Percentiles rank a stretch among this genome's conserved stretches.
Conservation (phyloP, 2,329 filamentous ascomycete genomes). For the Fusarium concolor region DNA sequence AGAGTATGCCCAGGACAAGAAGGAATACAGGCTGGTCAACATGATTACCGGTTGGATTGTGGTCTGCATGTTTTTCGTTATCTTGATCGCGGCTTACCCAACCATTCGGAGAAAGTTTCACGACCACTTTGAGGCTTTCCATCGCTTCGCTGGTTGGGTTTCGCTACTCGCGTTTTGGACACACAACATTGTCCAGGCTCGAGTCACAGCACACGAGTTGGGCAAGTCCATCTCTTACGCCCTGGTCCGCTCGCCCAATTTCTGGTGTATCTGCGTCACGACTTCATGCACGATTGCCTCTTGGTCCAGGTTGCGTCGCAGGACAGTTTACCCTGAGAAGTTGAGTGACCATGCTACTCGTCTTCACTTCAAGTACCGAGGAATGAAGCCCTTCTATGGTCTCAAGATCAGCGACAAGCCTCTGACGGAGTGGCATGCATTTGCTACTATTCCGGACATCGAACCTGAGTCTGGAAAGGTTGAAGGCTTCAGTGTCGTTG, state of each 20-base stretch:
- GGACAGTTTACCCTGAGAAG: slow-evolving; percentile 16
- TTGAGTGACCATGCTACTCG: slow-evolving; percentile 19
- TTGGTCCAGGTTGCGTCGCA: slow-evolving; percentile 12
- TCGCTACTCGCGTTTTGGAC: slow-evolving; percentile 9
- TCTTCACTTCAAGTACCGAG: slow-evolving; percentile 26
- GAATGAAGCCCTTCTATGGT: slow-evolving; percentile 21
- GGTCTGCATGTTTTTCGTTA: slow-evolving; percentile 15
- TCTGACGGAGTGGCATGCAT: slow-evolving; percentile 17
- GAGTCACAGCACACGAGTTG: slow-evolving; percentile 16
- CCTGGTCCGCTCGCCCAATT: slow-evolving; percentile 14
- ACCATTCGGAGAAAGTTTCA: slow-evolving; percentile 22
- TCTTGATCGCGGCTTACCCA: slow-evolving; percentile 6
- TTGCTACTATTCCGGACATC: slow-evolving; percentile 19
- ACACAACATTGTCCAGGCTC: slow-evolving; percentile 19
- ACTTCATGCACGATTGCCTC: slow-evolving; percentile 17
- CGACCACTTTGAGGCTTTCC: slow-evolving; percentile 19
- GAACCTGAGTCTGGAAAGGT: slow-evolving; percentile 20
- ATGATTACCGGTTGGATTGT: slow-evolving; percentile 22
- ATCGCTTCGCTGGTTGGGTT: slow-evolving; percentile 21
- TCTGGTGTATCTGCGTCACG: slow-evolving; percentile 25
- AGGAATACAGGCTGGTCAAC: slow-evolving; percentile 3
- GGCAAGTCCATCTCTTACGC: slow-evolving; percentile 1
- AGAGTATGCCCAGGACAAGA: slow-evolving; percentile 2
- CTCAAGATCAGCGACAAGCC: slow-evolving; percentile 31
- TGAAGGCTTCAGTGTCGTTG: slow-evolving; percentile 17